A percentile compares a stretch with the other conserved stretches of the same genome.
phyloP scores from a whole-genome alignment of 192 early-diverging fungal species.

The Coemansia sp. region DNA sequence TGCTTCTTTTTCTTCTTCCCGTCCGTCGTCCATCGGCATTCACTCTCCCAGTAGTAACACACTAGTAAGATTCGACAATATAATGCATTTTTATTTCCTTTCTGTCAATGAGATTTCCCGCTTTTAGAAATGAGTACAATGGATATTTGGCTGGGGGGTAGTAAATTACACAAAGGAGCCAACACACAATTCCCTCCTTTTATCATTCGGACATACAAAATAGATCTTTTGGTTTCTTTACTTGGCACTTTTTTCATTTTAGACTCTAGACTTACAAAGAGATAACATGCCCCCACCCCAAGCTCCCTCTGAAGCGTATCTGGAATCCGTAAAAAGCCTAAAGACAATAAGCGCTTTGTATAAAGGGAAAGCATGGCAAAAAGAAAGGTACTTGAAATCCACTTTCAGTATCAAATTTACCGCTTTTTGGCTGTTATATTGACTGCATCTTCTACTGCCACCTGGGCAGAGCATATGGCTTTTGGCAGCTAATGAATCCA shows the following conservation, averaged over 20 bases:
- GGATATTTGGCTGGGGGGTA: neutral
- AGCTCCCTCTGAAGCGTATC: neutral
- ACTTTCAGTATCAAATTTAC: too few relatives aligned
- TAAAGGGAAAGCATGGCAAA: neutral
- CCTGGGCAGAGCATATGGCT: too few relatives aligned
- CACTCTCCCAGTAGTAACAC: neutral
- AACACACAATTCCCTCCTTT: neutral
- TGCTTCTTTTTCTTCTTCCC: neutral
- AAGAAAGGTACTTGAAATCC: too few relatives aligned
- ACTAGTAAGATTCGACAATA: neutral
- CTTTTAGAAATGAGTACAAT: neutral
- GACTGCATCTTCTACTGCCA: too few relatives aligned
- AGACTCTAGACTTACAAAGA: neutral
- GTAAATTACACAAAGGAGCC: neutral
- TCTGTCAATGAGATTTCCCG: neutral
- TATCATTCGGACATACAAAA: neutral
- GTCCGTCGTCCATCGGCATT: neutral
- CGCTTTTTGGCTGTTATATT: too few relatives aligned
- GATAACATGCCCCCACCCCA: neutral
- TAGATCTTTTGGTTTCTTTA: too few relatives aligned
- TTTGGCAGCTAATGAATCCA: too few relatives aligned
- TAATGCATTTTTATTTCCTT: neutral
- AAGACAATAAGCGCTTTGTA: neutral
- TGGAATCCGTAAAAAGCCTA: neutral
- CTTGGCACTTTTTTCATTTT: neutral